Base-by-base conservation (phyloP, 139 green algal genomes). In the Tetratostichococcus sp. region DNA sequence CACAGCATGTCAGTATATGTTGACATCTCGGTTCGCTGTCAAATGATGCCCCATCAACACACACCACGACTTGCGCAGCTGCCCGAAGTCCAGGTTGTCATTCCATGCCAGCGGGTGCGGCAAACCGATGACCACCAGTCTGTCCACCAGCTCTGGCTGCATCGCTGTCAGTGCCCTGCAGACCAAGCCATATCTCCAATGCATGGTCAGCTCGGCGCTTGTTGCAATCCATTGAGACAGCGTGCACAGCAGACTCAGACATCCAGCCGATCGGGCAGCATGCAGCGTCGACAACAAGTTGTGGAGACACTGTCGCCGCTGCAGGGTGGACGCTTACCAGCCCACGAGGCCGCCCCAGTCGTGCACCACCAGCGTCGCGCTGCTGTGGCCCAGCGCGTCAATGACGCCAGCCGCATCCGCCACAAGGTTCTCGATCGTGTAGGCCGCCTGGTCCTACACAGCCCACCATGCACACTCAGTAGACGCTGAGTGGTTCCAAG, bases 301-400 rank as follows among this genome's bases (percentile, higher is more conserved):
- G 1, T 21, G 62, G 26, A 16, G 28, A 26, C 26, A 50, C 39
- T 21, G n/a, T n/a, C n/a, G n/a, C n/a, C n/a, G n/a, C n/a, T n/a
- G n/a, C n/a, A n/a, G n/a, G n/a, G n/a, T 66, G 25, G 58, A 66
- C 4, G 28, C 62, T 4, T 5, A 68, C 28, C 62, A 68, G 26
- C 62, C 62, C 11, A 34, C 16, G 26, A 34, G 8, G 62, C 69
- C 69, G 23, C 75, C 65, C 77, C 85, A 89, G 79, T 89, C 85
- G 65, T 89, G 85, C 6, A 75, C 85, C 32, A 89, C 68, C 4
- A 89, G 77, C 1, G 77, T 86, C 65, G 69, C 80, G 26, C 14
- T 42, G 26, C 28, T 43, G 59, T 83, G 79, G 3, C 85, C 85
- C 28, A 87, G 79, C 4, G 77, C 82, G 28, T 26, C 4, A 3